Evolutionary conservation across 1,139 yeast genomes (phyloP).

Genomic region (Geotrichum phurueaensis): DNA sequence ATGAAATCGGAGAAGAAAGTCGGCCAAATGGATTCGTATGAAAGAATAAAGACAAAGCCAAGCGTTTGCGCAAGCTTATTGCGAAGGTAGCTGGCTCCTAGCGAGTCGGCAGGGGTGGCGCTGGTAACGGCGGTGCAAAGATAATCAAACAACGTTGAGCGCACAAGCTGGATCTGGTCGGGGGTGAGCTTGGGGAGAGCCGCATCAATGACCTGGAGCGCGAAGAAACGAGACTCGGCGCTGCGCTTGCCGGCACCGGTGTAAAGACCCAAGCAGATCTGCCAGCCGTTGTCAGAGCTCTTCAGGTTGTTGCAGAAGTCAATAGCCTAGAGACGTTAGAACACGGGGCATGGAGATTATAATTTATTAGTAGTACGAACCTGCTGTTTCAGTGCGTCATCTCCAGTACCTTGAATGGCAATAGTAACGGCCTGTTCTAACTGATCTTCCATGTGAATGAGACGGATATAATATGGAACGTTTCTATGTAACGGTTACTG

Average conservation of each 20-base stretch:
- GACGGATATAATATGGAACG: neutral
- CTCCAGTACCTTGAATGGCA: slow-evolving; percentile 74
- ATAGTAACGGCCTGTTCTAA: slow-evolving; percentile 89
- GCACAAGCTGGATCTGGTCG: slow-evolving; percentile 45
- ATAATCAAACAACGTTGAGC: slow-evolving; percentile 45
- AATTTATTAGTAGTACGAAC: slow-evolving; percentile 25
- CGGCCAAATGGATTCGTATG: slow-evolving; percentile 60
- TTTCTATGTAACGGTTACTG: neutral
- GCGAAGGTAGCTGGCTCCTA: slow-evolving; percentile 58
- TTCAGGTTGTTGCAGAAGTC: slow-evolving; percentile 72
- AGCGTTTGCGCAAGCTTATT: slow-evolving; percentile 76
- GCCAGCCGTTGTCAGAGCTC: slow-evolving; percentile 72
- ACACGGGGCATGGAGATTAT: neutral
- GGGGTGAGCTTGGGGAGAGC: slow-evolving; percentile 46
- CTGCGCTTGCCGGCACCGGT: slow-evolving; percentile 37
- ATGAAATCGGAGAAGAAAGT: slow-evolving; percentile 63
- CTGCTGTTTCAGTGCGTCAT: slow-evolving; percentile 62
- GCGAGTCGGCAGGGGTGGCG: slow-evolving; percentile 6
- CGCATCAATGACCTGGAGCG: slow-evolving; percentile 74
- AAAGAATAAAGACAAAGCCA: slow-evolving; percentile 60
- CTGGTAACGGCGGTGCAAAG: slow-evolving; percentile 14
- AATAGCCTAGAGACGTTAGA: slow-evolving; percentile 46
- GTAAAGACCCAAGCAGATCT: slow-evolving; percentile 62
- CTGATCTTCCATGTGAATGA: slow-evolving; percentile 62
- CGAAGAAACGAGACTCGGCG: slow-evolving; percentile 53